Conservation (phyloP, 257 asterid species). For the Osmanthus fragrans region DNA sequence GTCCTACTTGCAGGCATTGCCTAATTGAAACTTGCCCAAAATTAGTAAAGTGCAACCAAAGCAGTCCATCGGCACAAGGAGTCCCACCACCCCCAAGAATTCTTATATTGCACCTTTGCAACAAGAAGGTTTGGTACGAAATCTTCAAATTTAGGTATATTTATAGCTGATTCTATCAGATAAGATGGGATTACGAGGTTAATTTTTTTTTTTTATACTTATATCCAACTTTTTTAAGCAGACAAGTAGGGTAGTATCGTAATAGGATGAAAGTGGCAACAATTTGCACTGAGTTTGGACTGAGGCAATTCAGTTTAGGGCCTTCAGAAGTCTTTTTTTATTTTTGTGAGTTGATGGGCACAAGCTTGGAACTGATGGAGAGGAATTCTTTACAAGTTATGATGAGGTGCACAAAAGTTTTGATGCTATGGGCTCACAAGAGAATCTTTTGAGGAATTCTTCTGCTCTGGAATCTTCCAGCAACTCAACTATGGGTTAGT, state of each 20-base stretch:
- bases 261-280: constrained; percentile 4
- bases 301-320: constrained; percentile 22
- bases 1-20: constrained; percentile 61
- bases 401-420: no score
- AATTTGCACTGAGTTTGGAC: constrained; percentile 28
- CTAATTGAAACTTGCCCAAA: constrained; percentile 47
- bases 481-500: no score
- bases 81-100: constrained; percentile 13
- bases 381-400: no score
- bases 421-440: no score
- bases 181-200: not conserved
- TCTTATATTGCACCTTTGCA: constrained; percentile 40
- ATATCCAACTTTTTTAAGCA: no score
- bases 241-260: not conserved
- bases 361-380: no score
- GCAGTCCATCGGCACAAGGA: constrained; percentile 5
- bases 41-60: constrained; percentile 28
- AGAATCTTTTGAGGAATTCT: no score
- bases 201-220: not conserved
- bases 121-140: constrained; percentile 45
- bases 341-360: no score
- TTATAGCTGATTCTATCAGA: constrained; percentile 25
- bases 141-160: constrained; percentile 25
- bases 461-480: no score
- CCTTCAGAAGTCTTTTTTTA: constrained; percentile 15